Conservation (phyloP, 495 filamentous ascomycete genomes). For the Podospora anserina region DNA sequence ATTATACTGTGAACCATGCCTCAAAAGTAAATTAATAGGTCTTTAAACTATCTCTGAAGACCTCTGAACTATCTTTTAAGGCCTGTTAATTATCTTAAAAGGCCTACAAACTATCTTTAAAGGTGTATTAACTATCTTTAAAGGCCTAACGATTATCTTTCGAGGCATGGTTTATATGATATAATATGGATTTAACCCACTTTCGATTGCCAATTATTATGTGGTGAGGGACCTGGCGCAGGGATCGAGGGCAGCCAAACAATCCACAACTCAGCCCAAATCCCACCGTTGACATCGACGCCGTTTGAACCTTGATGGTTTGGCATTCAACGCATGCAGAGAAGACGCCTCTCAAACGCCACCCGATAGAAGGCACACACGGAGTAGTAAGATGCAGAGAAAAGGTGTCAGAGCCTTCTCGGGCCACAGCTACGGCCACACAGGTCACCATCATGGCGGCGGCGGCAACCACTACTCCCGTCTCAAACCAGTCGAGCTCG, state of each 20-base stretch:
- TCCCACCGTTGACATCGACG: neutral
- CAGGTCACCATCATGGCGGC: neutral
- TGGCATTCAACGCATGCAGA: neutral
- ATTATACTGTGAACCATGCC: no score
- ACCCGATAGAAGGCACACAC: neutral
- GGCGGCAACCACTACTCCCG: slow-evolving; percentile 51
- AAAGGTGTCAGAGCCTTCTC: slow-evolving; percentile 47
- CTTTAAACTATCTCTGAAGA: no score
- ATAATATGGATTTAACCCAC: no score
- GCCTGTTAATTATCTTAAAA: no score
- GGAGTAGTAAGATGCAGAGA: slow-evolving; percentile 25
- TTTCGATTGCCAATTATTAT: no score
- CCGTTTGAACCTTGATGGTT: neutral
- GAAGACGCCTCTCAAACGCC: neutral
- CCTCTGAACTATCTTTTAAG: no score
- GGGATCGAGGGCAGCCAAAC: neutral
- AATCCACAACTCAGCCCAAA: neutral
- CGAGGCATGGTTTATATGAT: no score
- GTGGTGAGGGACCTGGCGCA: neutral
- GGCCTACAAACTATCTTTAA: no score
- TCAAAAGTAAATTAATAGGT: no score
- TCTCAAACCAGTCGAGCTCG: slow-evolving; percentile 64
- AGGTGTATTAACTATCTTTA: no score
- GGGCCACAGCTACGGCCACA: slow-evolving; percentile 26
- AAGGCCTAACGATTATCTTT: no score